Evolutionary conservation across 2,329 filamentous ascomycete species (phyloP).

Genomic region (Chaetomium strumarium): DNA sequence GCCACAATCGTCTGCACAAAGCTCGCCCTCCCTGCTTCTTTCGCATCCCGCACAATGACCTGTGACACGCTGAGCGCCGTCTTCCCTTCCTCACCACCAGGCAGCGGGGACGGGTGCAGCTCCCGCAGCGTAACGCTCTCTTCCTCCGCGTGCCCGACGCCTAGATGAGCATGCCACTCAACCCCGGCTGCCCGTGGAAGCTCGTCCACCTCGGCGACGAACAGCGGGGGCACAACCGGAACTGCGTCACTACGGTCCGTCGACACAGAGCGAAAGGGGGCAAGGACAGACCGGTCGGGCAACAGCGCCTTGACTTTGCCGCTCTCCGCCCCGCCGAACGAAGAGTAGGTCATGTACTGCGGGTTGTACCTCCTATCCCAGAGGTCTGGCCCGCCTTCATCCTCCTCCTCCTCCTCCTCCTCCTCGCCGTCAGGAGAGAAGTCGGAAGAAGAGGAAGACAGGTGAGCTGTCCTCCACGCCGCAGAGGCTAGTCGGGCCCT

Average conservation of each 20-base stretch:
- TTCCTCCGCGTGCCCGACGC: conserved; percentile 39
- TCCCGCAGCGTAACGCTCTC: conserved; percentile 9
- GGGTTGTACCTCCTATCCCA: conserved; percentile 62
- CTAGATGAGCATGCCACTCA: conserved; percentile 75
- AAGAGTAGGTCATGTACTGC: conserved; percentile 40
- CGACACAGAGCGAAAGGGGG: neutral
- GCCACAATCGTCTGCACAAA: conserved; percentile 21
- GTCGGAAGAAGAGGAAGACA: conserved; percentile 22
- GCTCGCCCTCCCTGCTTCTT: neutral
- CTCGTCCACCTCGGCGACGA: conserved; percentile 68
- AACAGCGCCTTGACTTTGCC: conserved; percentile 29
- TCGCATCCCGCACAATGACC: conserved; percentile 8
- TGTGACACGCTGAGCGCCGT: conserved; percentile 13
- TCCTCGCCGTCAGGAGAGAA: conserved; percentile 35
- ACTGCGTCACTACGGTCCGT: neutral
- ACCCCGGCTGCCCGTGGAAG: conserved; percentile 68
- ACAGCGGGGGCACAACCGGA: conserved; percentile 55
- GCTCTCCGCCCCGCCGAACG: conserved; percentile 27
- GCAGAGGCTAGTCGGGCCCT: conserved; percentile 39
- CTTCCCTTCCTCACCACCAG: neutral
- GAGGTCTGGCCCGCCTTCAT: conserved; percentile 52
- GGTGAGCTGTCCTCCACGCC: conserved; percentile 45
- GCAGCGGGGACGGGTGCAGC: neutral
- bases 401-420: conserved; percentile 38
- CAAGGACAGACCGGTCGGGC: conserved; percentile 44